Conservation (phyloP, 164 flowering plant species). For the Tetracentron sinense region DNA sequence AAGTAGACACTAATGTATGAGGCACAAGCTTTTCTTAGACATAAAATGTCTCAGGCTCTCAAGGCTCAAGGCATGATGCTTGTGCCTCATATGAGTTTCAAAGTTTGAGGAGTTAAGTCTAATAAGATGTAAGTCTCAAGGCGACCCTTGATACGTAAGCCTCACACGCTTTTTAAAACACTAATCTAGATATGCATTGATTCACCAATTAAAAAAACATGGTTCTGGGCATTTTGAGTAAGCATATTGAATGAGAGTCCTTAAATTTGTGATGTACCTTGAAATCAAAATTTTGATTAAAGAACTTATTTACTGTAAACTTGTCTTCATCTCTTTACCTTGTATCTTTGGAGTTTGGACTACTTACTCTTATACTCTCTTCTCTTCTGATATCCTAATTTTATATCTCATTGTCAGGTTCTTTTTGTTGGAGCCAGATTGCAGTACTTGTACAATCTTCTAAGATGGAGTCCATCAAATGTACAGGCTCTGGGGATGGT, state of each 20-base stretch:
- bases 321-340: not conserved
- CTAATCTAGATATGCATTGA: too few relatives aligned
- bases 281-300: not conserved
- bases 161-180: too few relatives aligned
- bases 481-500: slow-evolving; percentile 99
- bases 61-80: too few relatives aligned
- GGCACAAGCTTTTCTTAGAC: too few relatives aligned
- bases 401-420: slow-evolving; percentile 71
- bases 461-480: slow-evolving; percentile 63
- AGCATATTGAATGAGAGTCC: not conserved
- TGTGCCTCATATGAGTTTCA: too few relatives aligned
- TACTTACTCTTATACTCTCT: slow-evolving; percentile 1
- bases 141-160: too few relatives aligned
- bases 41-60: too few relatives aligned
- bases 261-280: not conserved
- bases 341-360: not conserved
- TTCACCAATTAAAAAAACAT: too few relatives aligned
- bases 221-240: not conserved
- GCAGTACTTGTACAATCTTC: slow-evolving; percentile 61
- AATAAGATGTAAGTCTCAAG: too few relatives aligned
- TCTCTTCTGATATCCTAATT: slow-evolving; percentile 14
- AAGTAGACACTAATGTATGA: too few relatives aligned
- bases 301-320: not conserved
- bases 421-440: slow-evolving; percentile 93
- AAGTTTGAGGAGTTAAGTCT: too few relatives aligned